phyloP scores from a whole-genome alignment of 176 grass and related monocot genomes.

The Musa itinerans region DNA sequence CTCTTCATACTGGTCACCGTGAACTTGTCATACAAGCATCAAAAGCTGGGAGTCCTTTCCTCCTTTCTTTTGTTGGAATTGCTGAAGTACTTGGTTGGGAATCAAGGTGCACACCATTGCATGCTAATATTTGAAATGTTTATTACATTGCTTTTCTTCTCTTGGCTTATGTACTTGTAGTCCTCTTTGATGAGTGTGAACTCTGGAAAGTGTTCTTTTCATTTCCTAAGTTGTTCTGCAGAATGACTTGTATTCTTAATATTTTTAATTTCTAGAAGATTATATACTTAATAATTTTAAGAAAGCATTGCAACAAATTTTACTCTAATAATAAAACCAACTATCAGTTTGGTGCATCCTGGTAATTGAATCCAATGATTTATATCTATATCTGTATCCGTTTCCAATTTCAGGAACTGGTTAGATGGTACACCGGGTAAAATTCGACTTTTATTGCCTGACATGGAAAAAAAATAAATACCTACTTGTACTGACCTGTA shows the following conservation, averaged over 20 bases:
- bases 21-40: constrained; percentile 85
- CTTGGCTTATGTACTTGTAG: neutral
- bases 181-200: neutral
- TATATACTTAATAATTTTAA: neutral
- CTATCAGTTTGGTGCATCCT: too few species aligned
- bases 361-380: too few species aligned
- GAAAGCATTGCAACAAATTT: neutral
- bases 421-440: too few species aligned
- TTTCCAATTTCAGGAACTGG: too few species aligned
- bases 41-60: constrained; percentile 71
- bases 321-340: neutral
- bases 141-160: neutral
- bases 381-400: too few species aligned
- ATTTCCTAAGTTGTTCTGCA: neutral
- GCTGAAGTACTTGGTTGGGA: constrained; percentile 97
- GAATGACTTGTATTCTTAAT: neutral
- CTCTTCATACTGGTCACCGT: constrained; percentile 89
- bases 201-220: neutral
- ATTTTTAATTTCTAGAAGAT: neutral
- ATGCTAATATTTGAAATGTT: neutral
- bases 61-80: constrained; percentile 94
- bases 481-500: too few species aligned
- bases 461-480: too few species aligned
- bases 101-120: constrained; percentile 35
- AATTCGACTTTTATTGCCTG: too few species aligned